Evolutionary conservation across 805 yeast species (phyloP).

Genomic region (Metschnikowia amazonensis): DNA sequence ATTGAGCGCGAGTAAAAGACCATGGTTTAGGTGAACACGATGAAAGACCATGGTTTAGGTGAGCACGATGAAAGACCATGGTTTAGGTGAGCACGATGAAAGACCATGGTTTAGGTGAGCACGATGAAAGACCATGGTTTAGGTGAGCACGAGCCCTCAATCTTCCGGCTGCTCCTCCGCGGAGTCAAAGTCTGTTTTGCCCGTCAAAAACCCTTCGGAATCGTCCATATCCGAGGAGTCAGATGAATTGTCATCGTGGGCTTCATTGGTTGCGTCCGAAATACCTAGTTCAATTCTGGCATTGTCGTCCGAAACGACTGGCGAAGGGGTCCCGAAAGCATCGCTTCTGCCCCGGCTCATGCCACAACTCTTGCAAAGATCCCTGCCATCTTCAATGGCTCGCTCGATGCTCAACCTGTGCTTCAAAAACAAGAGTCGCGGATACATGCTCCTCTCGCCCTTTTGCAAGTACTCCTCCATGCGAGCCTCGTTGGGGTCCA

Average conservation of each 20-base stretch:
- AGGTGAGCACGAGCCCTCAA: no score
- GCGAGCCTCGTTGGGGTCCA: constrained; percentile 63
- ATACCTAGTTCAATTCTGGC: constrained; percentile 8
- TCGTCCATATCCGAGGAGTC: constrained; percentile 9
- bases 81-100: no score
- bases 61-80: no score
- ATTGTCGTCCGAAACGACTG: constrained; percentile 12
- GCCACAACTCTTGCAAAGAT: constrained; percentile 7
- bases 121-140: no score
- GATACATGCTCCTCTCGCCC: constrained; percentile 66
- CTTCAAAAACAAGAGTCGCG: constrained; percentile 59
- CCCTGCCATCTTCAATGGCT: constrained; percentile 52
- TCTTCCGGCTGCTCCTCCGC: no score
- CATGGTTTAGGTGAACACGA: no score
- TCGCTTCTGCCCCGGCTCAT: neutral
- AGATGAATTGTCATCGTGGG: constrained; percentile 10
- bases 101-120: no score
- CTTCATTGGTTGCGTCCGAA: constrained; percentile 4
- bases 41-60: no score
- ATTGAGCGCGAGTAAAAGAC: no score
- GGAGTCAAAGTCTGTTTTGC: neutral
- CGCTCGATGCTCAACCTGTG: constrained; percentile 65
- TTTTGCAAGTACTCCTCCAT: constrained; percentile 52
- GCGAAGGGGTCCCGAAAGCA: constrained; percentile 7
- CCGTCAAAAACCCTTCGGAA: neutral